phyloP scores from a whole-genome alignment of 345 rosid species.

The Aurinia saxatilis region DNA sequence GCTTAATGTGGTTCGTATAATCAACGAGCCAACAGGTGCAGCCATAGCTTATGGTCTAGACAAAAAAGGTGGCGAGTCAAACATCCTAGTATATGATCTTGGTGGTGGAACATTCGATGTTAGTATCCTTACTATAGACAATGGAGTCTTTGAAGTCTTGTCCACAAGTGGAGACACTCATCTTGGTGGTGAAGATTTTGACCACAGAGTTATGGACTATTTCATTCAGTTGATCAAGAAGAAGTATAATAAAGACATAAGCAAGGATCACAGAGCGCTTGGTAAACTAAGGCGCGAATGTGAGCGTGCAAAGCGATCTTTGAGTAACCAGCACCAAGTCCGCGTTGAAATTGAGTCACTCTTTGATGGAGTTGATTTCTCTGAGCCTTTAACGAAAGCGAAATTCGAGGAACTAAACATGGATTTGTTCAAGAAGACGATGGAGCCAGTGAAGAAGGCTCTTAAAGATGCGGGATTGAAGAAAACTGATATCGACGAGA shows the following conservation, averaged over 20 bases:
- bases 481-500: conserved; percentile 38
- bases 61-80: conserved; percentile 36
- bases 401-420: conserved; percentile 51
- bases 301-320: conserved; percentile 49
- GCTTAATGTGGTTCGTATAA: conserved; percentile 44
- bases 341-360: conserved; percentile 46
- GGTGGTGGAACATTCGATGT: conserved; percentile 60
- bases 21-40: conserved; percentile 55
- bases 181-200: conserved; percentile 53
- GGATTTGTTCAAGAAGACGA: conserved; percentile 49
- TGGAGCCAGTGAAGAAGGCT: conserved; percentile 44
- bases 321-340: conserved; percentile 45
- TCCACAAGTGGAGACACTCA: conserved; percentile 53
- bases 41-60: conserved; percentile 55
- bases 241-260: conserved; percentile 41
- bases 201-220: conserved; percentile 46
- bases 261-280: conserved; percentile 38
- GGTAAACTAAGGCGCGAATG: conserved; percentile 49
- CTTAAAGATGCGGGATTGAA: conserved; percentile 41
- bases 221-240: conserved; percentile 44
- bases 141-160: conserved; percentile 44
- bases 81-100: conserved; percentile 45
- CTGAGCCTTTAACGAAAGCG: conserved; percentile 47
- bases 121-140: conserved; percentile 42
- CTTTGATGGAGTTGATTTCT: conserved; percentile 48